Percentiles rank a stretch among this genome's conserved stretches.
Conservation (phyloP, 208 protist genomes). For the Trypanosoma scelopori region DNA sequence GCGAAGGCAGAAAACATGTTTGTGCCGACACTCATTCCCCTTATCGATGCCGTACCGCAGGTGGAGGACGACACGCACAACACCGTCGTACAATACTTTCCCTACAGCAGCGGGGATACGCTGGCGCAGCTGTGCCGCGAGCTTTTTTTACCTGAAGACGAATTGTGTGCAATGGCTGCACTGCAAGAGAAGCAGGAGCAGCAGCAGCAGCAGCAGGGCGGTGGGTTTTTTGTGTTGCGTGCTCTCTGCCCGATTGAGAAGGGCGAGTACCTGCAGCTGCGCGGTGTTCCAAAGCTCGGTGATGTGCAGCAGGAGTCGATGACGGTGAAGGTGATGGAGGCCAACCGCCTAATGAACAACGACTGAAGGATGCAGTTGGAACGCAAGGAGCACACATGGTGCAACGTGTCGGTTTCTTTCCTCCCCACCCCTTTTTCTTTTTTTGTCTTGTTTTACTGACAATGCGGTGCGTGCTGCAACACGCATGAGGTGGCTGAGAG, state of each 20-base stretch:
- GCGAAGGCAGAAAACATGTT: constrained; percentile 77
- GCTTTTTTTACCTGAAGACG: constrained; percentile 42
- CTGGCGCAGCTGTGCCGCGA: constrained; percentile 47
- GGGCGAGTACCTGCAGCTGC: constrained; percentile 75
- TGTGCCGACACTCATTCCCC: constrained; percentile 83
- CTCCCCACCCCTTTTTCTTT: not conserved
- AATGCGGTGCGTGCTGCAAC: too few species aligned
- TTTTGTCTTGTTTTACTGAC: too few species aligned
- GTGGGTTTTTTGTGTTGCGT: constrained; percentile 84
- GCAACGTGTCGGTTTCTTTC: not conserved
- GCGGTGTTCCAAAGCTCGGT: constrained; percentile 54
- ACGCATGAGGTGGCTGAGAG: too few species aligned
- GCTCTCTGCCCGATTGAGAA: constrained; percentile 58
- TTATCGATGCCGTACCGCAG: constrained; percentile 80
- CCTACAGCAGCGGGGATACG: constrained; percentile 36
- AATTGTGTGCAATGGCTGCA: constrained; percentile 36
- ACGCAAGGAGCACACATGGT: not conserved
- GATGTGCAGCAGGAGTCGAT: constrained; percentile 46
- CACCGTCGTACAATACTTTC: constrained; percentile 75
- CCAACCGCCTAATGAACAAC: constrained; percentile 52
- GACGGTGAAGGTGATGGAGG: constrained; percentile 68
- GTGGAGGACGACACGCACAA: constrained; percentile 78
- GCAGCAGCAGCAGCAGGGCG: constrained; percentile 7
- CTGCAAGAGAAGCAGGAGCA: constrained; percentile 12
- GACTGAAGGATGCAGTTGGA: constrained; percentile 4